Base-by-base conservation (phyloP, 2,329 filamentous ascomycete species). In the Colletotrichum aenigma region DNA sequence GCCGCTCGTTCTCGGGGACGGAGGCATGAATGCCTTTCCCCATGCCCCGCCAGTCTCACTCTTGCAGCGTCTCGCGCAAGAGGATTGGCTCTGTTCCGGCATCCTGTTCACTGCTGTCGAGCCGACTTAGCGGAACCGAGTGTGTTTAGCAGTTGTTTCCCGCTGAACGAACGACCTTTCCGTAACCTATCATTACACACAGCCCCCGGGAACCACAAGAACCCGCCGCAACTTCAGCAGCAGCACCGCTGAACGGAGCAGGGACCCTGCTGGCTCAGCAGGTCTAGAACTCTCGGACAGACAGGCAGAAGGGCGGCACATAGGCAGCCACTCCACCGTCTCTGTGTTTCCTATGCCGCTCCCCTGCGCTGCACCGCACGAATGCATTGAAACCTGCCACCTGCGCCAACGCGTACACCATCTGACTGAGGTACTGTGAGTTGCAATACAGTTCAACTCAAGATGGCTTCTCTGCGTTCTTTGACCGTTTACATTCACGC, bases 351-450 rank as follows among this genome's bases (percentile, higher is more conserved):
- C 62, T 67, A 43, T 48, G 32, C 52, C n/a, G 62, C 43, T 36
- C 26, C 28, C 32, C 71, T 24, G 18, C 21, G 12, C 21, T 43
- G 24, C 38, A 38, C 36, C 48, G 62, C 28, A 52, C 38, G 62
- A 68, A 62, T 62, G 64, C 73, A 64, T 64, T 68, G 69, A 68
- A 74, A 75, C 64, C 70, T 73, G 32, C 43, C 73, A 68, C 72
- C 38, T 48, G 69, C 70, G 56, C 70, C 32, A 43, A 55, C 48
- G 26, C 52, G 36, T 52, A 66, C 66, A 66, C 68, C 68, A 73
- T 67, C 70, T 58, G 64, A 58, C 69, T 36, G 28, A 58, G 56
- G 52, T 61, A 72, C 64, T 24, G 69, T 68, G 72, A 72, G 30
- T 34, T 30, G 32, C 30, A 30, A 28, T 60, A 64, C 67, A 30